A percentile compares a stretch with the other conserved stretches of the same genome.
phyloP scores from a whole-genome alignment of 805 yeast species.

The Phaffomyces opuntiae region DNA sequence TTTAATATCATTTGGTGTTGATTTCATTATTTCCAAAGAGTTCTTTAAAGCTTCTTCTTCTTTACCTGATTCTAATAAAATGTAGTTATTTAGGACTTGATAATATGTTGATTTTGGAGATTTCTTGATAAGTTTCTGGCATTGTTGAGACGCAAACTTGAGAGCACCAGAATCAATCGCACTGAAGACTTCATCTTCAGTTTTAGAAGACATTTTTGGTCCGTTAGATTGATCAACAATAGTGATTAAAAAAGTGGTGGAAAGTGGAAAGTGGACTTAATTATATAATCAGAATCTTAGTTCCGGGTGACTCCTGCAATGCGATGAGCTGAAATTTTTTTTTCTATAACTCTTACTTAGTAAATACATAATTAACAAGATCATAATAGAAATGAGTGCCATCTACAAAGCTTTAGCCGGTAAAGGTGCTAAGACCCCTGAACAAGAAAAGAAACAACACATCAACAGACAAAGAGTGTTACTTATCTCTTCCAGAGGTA shows the following conservation, averaged over 20 bases:
- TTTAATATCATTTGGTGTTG: conserved; percentile 47
- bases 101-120: conserved; percentile 53
- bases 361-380: too few species aligned
- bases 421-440: conserved; percentile 29
- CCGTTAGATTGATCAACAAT: background rate
- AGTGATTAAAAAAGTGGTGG: background rate
- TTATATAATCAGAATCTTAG: background rate
- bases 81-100: conserved; percentile 27
- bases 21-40: conserved; percentile 18
- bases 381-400: conserved; percentile 47
- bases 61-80: conserved; percentile 25
- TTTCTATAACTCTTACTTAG: background rate
- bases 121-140: conserved; percentile 42
- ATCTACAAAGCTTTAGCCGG: conserved; percentile 61
- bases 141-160: conserved; percentile 42
- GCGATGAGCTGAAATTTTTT: conserved; percentile 10
- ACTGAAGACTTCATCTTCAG: conserved; percentile 29
- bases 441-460: conserved; percentile 42
- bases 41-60: conserved; percentile 23
- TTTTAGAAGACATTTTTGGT: conserved; percentile 20
- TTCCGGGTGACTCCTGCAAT: conserved; percentile 1
- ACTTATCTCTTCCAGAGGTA: conserved; percentile 89
- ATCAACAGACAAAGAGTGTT: conserved; percentile 85
- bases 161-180: conserved; percentile 49
- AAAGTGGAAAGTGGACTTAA: background rate